Evolutionary conservation across 257 asterid species (phyloP).

Genomic region (Solanum pinnatisectum): DNA sequence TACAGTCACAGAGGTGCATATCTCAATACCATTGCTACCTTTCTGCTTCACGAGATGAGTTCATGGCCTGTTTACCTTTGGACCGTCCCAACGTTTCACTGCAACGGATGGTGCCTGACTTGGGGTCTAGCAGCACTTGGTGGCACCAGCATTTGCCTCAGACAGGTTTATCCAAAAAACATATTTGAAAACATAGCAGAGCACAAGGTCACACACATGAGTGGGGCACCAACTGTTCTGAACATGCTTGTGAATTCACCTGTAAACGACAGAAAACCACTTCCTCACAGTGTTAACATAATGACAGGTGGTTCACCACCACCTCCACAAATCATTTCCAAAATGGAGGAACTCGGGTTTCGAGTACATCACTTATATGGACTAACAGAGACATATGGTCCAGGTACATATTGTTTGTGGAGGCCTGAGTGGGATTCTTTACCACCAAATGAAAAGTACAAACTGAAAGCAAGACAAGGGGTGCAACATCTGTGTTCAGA

Average conservation of each 20-base stretch:
- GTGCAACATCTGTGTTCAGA: conserved; percentile 18
- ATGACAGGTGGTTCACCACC: conserved; percentile 39
- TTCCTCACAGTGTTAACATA: conserved; percentile 23
- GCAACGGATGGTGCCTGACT: conserved; percentile 27
- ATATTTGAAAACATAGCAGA: conserved; percentile 14
- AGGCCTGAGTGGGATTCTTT: conserved; percentile 30
- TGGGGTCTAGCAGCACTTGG: conserved; percentile 37
- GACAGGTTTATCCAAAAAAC: conserved; percentile 12
- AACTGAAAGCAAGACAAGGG: conserved; percentile 23
- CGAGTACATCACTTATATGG: conserved; percentile 24
- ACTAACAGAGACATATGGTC: conserved; percentile 27
- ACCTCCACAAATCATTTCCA: conserved; percentile 17
- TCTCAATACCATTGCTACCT: conserved; percentile 18
- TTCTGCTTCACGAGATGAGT: conserved; percentile 19
- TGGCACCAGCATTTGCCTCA: conserved; percentile 25
- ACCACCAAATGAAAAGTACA: conserved; percentile 4
- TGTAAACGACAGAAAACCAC: conserved; percentile 1
- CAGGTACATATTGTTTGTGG: conserved; percentile 22
- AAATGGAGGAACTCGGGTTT: conserved; percentile 27
- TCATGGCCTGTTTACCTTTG: conserved; percentile 25
- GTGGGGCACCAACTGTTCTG: conserved; percentile 32
- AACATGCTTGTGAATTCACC: conserved; percentile 24
- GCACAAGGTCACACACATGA: conserved; percentile 29
- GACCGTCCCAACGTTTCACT: conserved; percentile 41
- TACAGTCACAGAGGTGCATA: conserved; percentile 33